phyloP scores from a whole-genome alignment of 1,284 basidiomycete genomes.

The Malassezia cuniculi region DNA sequence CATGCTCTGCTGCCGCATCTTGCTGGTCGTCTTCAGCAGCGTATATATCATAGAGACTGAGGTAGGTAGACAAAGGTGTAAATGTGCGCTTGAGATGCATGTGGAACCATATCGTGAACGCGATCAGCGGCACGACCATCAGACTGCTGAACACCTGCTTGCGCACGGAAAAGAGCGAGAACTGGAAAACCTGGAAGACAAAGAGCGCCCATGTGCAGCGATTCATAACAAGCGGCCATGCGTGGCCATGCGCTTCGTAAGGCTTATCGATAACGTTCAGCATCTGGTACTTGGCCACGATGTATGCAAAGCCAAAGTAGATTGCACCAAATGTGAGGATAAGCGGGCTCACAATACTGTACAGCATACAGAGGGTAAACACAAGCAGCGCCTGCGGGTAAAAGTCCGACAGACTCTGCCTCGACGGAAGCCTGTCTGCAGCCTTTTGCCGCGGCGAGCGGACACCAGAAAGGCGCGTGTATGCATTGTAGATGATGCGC shows the following conservation, averaged over 20 bases:
- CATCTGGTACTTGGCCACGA: constrained; percentile 87
- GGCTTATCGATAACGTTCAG: constrained; percentile 87
- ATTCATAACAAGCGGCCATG: constrained; percentile 58
- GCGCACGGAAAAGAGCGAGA: constrained; percentile 63
- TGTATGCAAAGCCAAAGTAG: constrained; percentile 76
- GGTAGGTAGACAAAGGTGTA: constrained; percentile 64
- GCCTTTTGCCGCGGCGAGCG: constrained; percentile 60
- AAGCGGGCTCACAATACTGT: constrained; percentile 85
- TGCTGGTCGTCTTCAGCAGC: constrained; percentile 18
- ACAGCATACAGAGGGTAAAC: constrained; percentile 84
- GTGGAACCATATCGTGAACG: constrained; percentile 64
- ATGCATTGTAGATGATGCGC: constrained; percentile 22
- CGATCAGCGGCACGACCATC: constrained; percentile 64
- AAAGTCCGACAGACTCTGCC: constrained; percentile 58
- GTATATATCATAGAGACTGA: constrained; percentile 30
- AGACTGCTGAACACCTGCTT: constrained; percentile 64
- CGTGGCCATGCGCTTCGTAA: constrained; percentile 81
- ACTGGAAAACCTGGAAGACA: constrained; percentile 41
- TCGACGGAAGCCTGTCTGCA: constrained; percentile 88
- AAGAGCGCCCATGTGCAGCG: constrained; percentile 42
- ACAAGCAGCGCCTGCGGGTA: constrained; percentile 90
- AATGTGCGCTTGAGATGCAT: constrained; percentile 63
- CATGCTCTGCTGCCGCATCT: constrained; percentile 6
- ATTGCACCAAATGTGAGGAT: constrained; percentile 86
- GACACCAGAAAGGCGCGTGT: constrained; percentile 23